These are phyloP conservation scores for Pseudopithomyces maydicus DNA, from an alignment of 2,329 filamentous ascomycete genomes.

Conservation along the genomic window DNA sequence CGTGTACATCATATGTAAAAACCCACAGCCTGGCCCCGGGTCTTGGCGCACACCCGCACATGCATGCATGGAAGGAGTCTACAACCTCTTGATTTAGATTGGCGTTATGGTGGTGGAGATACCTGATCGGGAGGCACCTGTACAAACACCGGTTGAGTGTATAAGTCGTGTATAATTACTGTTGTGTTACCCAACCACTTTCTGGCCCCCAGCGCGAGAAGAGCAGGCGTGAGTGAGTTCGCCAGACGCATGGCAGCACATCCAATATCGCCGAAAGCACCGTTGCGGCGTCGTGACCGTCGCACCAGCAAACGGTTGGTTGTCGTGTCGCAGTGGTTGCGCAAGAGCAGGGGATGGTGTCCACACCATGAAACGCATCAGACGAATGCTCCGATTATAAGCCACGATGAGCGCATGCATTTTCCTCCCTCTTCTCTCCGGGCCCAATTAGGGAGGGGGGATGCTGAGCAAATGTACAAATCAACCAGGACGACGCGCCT, in stretches of 20 bases:
- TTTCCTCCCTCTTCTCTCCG: background rate
- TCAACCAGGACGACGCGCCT: background rate
- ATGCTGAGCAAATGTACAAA: background rate
- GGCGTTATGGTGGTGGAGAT: conserved; percentile 22
- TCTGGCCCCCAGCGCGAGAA: background rate
- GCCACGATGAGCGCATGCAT: background rate
- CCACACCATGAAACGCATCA: background rate
- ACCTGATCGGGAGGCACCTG: conserved; percentile 13
- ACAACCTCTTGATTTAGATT: conserved; percentile 10
- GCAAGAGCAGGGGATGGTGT: background rate
- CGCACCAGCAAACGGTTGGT: background rate
- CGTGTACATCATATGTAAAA: conserved; percentile 8
- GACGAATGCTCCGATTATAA: background rate
- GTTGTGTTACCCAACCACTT: background rate
- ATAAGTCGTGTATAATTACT: conserved; percentile 6
- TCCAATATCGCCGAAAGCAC: background rate
- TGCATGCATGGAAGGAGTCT: conserved; percentile 26
- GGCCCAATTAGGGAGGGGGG: background rate
- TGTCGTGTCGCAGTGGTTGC: background rate
- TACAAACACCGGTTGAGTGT: conserved; percentile 13
- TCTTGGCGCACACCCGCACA: conserved; percentile 13
- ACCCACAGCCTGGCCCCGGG: conserved; percentile 7
- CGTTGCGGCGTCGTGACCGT: background rate
- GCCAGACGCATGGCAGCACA: background rate
- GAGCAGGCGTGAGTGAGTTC: background rate